Evolutionary conservation across 495 filamentous ascomycete species (phyloP), one percentile per base, ranked within the genome.

Genomic region (Amniculicola lignicola): DNA sequence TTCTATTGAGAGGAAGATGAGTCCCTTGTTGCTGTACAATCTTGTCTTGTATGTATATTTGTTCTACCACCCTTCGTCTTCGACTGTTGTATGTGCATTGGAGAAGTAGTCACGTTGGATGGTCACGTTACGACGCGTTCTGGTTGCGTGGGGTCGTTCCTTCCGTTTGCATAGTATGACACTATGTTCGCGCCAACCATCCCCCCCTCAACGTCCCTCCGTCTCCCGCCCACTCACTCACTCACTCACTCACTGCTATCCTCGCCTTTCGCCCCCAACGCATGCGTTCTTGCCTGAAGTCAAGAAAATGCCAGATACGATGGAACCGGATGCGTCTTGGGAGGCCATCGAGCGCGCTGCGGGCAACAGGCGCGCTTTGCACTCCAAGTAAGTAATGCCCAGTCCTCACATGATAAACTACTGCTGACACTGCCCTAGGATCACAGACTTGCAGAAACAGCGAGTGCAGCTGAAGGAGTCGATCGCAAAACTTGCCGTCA

Each of bases 1-100:
- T 61, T 61, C 37, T 61, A 61, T 36, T 61, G 58, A 61, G 37
- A 24, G 21, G 22, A 45, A 9, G 22, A 25, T 4, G 36, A 19
- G 38, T 41, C 35, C 39, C 14, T 7, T 23, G 4, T 4, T 27
- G 22, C 24, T 45, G 9, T 45, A 16, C 18, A 11, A 45, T 3
- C 22, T 23, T 27, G 18, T 23, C 21, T 45, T 45, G 42, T 7
- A 33, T 33, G 7, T 33, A n/a, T 33, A n/a, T n/a, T n/a, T n/a
- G n/a, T n/a, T n/a, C n/a, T n/a, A n/a, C n/a, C n/a, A n/a, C n/a
- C n/a, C n/a, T n/a, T n/a, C n/a, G n/a, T n/a, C n/a, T n/a, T n/a
- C n/a, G n/a, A n/a, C n/a, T n/a, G n/a, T n/a, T n/a, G n/a, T 33
- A 7, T n/a, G 29, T 33, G 7, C 29, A 33, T 7, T 33, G 29